Percentiles rank a stretch among this genome's conserved stretches.
Conservation (phyloP, 805 yeast genomes). For the Teunomyces funiuensis region DNA sequence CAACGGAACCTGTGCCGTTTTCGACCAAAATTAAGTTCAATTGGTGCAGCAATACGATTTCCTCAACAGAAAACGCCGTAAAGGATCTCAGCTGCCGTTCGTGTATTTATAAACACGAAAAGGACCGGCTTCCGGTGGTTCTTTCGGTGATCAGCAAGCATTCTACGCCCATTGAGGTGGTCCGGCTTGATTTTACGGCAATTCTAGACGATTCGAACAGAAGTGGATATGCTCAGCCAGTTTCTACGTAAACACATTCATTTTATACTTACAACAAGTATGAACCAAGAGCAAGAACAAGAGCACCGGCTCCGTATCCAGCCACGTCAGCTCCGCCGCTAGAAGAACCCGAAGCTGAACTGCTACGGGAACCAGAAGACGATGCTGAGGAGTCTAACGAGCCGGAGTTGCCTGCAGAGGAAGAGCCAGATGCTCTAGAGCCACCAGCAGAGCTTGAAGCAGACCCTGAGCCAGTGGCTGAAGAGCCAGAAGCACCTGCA, state of each 20-base stretch:
- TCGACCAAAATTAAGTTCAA: too few relatives aligned
- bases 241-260: too few relatives aligned
- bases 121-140: conserved; percentile 9
- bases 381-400: conserved; percentile 3
- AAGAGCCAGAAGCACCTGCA: conserved; percentile 4
- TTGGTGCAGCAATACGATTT: too few relatives aligned
- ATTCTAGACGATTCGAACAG: too few relatives aligned
- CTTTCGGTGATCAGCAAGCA: conserved; percentile 8
- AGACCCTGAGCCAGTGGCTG: conserved; percentile 8
- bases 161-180: background rate
- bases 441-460: background rate
- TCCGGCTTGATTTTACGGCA: background rate
- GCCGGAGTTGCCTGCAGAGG: conserved; percentile 6
- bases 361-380: conserved; percentile 7
- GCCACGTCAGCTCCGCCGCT: conserved; percentile 7
- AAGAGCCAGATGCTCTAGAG: conserved; percentile 3
- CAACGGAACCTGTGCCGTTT: too few relatives aligned
- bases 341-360: conserved; percentile 8
- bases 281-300: background rate
- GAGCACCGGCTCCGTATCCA: conserved; percentile 3
- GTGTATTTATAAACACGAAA: conserved; percentile 1
- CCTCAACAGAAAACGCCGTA: background rate
- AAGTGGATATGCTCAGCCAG: too few relatives aligned
- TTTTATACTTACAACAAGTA: conserved; percentile 1
- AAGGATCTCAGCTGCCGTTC: conserved; percentile 8